phyloP scores from a whole-genome alignment of 1,139 yeast species.

The Citeromyces siamensis region DNA sequence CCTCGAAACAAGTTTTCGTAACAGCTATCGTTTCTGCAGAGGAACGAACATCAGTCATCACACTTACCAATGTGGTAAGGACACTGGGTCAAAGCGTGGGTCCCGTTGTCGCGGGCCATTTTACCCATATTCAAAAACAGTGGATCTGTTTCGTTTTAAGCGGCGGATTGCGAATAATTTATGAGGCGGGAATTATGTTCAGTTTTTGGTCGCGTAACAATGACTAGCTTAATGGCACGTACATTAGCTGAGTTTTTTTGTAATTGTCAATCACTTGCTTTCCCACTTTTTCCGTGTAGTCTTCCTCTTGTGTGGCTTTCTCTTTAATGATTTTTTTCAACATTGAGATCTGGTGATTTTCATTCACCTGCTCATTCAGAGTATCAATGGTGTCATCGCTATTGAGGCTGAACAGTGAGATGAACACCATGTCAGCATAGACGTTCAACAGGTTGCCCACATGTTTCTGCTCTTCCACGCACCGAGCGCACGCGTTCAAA shows the following conservation, averaged over 20 bases:
- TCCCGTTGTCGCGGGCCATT: constrained; percentile 25
- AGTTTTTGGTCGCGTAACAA: constrained; percentile 19
- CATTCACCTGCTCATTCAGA: constrained; percentile 1
- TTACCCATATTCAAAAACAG: constrained; percentile 21
- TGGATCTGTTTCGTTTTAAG: constrained; percentile 29
- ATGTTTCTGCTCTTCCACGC: constrained; percentile 5
- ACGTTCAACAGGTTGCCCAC: neutral
- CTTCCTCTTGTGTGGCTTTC: neutral
- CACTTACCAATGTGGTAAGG: constrained; percentile 29
- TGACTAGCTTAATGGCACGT: constrained; percentile 6
- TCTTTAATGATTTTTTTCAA: neutral
- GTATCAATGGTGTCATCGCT: neutral
- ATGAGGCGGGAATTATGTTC: constrained; percentile 27
- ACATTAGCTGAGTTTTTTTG: constrained; percentile 5
- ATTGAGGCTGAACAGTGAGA: neutral
- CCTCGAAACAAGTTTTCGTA: constrained; percentile 30
- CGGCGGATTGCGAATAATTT: constrained; percentile 24
- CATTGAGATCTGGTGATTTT: neutral
- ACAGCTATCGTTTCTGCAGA: constrained; percentile 25
- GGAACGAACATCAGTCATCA: constrained; percentile 27
- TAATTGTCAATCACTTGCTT: constrained; percentile 4
- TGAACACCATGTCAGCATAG: neutral
- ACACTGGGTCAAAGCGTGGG: constrained; percentile 27
- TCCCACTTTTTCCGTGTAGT: constrained; percentile 2
- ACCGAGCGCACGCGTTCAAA: constrained; percentile 4